phyloP scores from a whole-genome alignment of 306 rosid genomes.

The Begonia peltatifolia region DNA sequence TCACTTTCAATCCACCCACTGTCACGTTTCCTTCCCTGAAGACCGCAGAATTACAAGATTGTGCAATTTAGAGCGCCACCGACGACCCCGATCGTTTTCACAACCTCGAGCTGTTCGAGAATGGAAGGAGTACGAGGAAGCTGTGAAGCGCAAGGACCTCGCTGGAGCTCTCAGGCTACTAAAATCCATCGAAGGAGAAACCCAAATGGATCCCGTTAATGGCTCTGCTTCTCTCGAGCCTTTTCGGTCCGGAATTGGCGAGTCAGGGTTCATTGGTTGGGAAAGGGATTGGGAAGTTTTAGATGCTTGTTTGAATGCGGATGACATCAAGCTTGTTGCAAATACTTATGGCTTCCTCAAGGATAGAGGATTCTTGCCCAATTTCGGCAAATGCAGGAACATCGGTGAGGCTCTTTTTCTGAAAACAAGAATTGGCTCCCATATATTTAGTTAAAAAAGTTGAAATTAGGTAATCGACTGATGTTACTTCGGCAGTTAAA shows the following conservation, averaged over 20 bases:
- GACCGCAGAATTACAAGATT: slow-evolving; percentile 3
- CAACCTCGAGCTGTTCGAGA: slow-evolving; percentile 38
- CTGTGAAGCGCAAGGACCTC: slow-evolving; percentile 88
- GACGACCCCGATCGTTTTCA: not conserved
- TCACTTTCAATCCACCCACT: not conserved
- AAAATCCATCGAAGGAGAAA: slow-evolving; percentile 34
- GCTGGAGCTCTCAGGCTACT: slow-evolving; percentile 66
- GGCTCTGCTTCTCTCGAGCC: slow-evolving; percentile 20
- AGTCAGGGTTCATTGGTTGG: slow-evolving; percentile 38
- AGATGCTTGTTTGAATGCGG: slow-evolving; percentile 92
- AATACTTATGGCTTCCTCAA: slow-evolving; percentile 64
- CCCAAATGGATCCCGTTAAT: slow-evolving; percentile 16
- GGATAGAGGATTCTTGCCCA: slow-evolving; percentile 73
- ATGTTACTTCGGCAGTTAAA: no score
- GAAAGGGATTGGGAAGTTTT: slow-evolving; percentile 90
- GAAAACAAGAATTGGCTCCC: not conserved
- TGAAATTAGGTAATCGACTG: not conserved
- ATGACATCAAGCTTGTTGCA: slow-evolving; percentile 80
- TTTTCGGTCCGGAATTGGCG: slow-evolving; percentile 29
- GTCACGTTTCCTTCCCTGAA: slow-evolving; percentile 1
- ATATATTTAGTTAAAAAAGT: not conserved
- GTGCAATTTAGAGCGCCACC: not conserved
- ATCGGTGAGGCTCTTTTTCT: slow-evolving; percentile 32
- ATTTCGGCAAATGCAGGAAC: slow-evolving; percentile 78
- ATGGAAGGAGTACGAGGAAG: slow-evolving; percentile 91